Conservation (phyloP, 257 asterid species). For the Solanum tacnaense region DNA sequence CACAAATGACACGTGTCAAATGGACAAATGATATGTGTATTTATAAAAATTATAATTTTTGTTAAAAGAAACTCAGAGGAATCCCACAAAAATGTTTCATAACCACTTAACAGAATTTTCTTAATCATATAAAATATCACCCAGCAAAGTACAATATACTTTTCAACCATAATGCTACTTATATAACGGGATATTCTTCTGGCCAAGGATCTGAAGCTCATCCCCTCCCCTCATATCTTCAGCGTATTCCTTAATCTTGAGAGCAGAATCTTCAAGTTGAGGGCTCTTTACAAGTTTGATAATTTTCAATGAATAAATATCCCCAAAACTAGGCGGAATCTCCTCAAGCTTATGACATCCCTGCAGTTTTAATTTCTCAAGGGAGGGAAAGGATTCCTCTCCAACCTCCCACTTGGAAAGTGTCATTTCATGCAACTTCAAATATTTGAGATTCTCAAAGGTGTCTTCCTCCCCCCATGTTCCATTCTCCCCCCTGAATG, state of each 20-base stretch:
- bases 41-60: no score
- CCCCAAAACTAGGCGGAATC: neutral
- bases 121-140: neutral
- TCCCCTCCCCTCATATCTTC: neutral
- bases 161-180: no score
- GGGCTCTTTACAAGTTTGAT: neutral
- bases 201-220: no score
- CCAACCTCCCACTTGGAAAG: neutral
- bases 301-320: neutral
- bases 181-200: no score
- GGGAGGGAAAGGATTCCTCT: neutral
- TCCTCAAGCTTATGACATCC: accelerated
- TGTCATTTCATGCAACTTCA: neutral
- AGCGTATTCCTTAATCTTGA: neutral
- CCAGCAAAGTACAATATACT: no score
- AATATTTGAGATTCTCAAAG: neutral
- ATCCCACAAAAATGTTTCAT: neutral
- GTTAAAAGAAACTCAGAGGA: no score
- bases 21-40: neutral
- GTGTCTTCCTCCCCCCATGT: neutral
- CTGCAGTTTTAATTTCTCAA: neutral
- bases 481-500: neutral
- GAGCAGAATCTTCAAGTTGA: neutral
- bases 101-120: no score
- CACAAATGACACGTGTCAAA: no score